Evolutionary conservation across 2,329 filamentous ascomycete genomes (phyloP).

Genomic region (Teratosphaeria pseudoeucalypti): DNA sequence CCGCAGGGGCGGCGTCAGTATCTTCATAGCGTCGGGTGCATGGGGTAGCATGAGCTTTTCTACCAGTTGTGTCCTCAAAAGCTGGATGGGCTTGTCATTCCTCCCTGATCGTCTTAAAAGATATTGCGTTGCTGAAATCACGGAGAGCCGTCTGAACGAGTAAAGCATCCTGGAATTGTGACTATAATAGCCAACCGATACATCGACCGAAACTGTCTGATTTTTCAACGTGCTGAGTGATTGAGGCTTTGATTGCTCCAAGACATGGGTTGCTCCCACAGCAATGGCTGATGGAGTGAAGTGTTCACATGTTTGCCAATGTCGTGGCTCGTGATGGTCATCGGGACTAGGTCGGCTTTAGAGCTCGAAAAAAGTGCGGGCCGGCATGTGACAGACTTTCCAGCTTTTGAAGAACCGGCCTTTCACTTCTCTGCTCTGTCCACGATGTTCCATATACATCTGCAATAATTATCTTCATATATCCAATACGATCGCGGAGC

Average conservation of each 20-base stretch:
- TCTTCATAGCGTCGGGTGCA: background rate
- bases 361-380: constrained; percentile 2
- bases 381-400: background rate
- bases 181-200: background rate
- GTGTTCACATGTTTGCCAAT: background rate
- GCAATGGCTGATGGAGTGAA: too few species aligned
- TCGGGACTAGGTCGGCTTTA: background rate
- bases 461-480: background rate
- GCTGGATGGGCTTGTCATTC: background rate
- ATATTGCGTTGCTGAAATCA: background rate
- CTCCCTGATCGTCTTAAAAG: background rate
- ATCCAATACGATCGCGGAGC: constrained; percentile 8
- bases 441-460: background rate
- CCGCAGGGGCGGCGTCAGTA: background rate
- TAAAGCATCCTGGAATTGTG: background rate
- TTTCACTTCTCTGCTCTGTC: background rate
- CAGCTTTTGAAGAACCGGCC: background rate
- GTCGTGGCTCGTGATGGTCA: background rate
- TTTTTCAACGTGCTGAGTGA: too few species aligned
- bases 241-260: too few species aligned
- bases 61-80: background rate
- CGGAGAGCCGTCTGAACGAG: background rate
- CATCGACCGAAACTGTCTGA: background rate
- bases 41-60: background rate
- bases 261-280: too few species aligned